A percentile compares a stretch with the other conserved stretches of the same genome.
These are phyloP conservation scores for Evansstolkia leycettana DNA, from an alignment of 495 filamentous ascomycete genomes.

Conservation along the genomic window DNA sequence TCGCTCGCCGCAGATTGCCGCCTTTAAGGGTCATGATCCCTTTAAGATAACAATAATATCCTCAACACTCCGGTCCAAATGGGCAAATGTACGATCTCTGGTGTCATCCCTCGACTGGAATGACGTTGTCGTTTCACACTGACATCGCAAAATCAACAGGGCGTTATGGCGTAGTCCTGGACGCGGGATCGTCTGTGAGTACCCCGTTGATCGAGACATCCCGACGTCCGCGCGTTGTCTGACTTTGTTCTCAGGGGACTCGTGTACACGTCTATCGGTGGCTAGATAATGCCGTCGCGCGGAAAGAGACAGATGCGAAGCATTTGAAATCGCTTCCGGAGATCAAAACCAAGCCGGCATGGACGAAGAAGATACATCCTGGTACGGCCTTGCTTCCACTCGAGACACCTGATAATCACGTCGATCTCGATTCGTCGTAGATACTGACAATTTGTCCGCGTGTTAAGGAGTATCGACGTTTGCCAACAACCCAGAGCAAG, in stretches of 20 bases:
- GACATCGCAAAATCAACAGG: slow-evolving; percentile 17
- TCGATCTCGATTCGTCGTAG: too few species aligned
- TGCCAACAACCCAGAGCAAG: slow-evolving; percentile 56
- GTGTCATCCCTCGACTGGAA: slow-evolving; percentile 4
- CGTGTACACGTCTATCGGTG: slow-evolving; percentile 89
- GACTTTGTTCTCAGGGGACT: slow-evolving; percentile 50
- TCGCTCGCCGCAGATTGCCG: not conserved
- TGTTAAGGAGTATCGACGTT: slow-evolving; percentile 75
- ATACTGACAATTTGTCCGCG: too few species aligned
- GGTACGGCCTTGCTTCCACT: slow-evolving; percentile 43
- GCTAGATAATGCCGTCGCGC: slow-evolving; percentile 61
- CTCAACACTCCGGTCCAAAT: slow-evolving; percentile 22
- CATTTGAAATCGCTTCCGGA: slow-evolving; percentile 62
- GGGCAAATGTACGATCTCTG: slow-evolving; percentile 33
- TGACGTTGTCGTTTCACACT: not conserved
- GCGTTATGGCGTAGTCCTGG: slow-evolving; percentile 56
- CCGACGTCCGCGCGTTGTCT: not conserved
- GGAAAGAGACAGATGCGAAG: slow-evolving; percentile 42
- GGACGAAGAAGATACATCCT: slow-evolving; percentile 87
- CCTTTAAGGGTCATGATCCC: not conserved
- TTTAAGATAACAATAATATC: not conserved
- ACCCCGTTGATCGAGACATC: slow-evolving; percentile 1
- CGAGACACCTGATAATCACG: not conserved
- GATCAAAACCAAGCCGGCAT: slow-evolving; percentile 70
- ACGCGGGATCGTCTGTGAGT: slow-evolving; percentile 57